Base-by-base conservation (phyloP, 495 filamentous ascomycete genomes). In the Penicillium maclennaniae region DNA sequence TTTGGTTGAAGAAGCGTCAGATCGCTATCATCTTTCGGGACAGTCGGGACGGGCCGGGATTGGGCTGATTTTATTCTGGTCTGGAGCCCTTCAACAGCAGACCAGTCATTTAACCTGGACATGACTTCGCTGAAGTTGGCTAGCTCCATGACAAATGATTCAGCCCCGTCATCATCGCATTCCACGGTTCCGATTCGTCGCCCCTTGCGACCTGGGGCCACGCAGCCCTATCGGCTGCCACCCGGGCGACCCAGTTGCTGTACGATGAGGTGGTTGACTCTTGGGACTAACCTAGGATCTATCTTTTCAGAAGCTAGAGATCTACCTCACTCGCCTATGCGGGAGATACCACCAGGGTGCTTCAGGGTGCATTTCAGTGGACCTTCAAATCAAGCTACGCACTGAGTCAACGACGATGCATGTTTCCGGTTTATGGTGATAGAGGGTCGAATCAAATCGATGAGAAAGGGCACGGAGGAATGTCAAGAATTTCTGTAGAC, bases 151-250 rank as follows among this genome's bases (percentile, higher is more conserved):
- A 44, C 40, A 34, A 45, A 51, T 44, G 14, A 21, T n/a, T 34
- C 31, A 34, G 31, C 31, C 31, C 40, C 23, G 17, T 50, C 47
- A 43, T 51, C 49, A 51, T 51, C 40, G 40, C 49, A 51, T 51
- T 51, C 49, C 48, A 25, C 36, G 23, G 36, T 27, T 16, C 28
- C 74, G 20, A 78, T 56, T 34, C 4, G 31, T 34, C 31, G 31
- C 31, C 10, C 75, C 77, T 56, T 69, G 61, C 47, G 76, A 45
- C 44, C 69, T 60, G n/a, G n/a, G 77, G 45, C 38, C 6, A 80
- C 66, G 14, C 10, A 31, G n/a, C 16, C 41, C 41, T 43, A 43
- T 43, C 17, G 41, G 42, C 17, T n/a, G 23, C 19, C 42, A 14
- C 3, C 42, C 12, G 23, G 8, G 3, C 14, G 10, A 10, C 4